phyloP scores from a whole-genome alignment of 2,329 filamentous ascomycete genomes.

The Paraphaeosphaeria minitans region DNA sequence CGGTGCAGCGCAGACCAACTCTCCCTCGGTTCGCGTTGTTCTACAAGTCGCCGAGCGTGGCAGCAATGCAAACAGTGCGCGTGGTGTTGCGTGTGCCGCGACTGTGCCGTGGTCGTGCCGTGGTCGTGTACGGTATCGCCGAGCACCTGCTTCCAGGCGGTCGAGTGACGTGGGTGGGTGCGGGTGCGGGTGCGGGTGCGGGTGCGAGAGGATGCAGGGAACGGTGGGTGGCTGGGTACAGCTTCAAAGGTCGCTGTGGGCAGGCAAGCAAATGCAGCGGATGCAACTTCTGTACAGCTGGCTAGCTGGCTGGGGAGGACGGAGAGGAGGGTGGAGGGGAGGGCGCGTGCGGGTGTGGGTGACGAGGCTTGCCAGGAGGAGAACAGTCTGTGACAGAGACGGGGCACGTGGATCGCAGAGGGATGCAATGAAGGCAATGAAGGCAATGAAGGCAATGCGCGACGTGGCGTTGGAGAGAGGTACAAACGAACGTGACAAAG shows the following conservation, averaged over 20 bases:
- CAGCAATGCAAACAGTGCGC: constrained; percentile 7
- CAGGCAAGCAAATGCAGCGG: constrained; percentile 2
- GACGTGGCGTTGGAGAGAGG: not conserved
- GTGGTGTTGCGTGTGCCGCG: not conserved
- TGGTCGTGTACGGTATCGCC: too few species aligned
- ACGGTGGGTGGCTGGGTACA: not conserved
- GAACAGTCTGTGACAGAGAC: constrained; percentile 1
- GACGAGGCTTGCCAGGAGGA: constrained; percentile 35
- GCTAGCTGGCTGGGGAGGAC: constrained; percentile 16
- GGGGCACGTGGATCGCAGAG: constrained; percentile 4
- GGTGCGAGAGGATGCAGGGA: constrained; percentile 9
- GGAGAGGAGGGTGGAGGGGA: constrained; percentile 17
- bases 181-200: constrained; percentile 25
- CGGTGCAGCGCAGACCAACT: constrained; percentile 33
- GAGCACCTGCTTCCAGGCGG: constrained; percentile 10
- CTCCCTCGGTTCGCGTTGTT: constrained; percentile 15
- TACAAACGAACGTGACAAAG: constrained; percentile 15
- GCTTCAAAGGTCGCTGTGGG: not conserved
- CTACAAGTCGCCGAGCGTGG: constrained; percentile 5
- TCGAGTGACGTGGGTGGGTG: constrained; percentile 36
- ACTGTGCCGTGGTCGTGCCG: not conserved
- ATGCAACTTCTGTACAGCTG: constrained; percentile 22
- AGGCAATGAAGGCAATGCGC: too few species aligned
- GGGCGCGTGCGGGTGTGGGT: constrained; percentile 40
- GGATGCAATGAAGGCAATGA: too few species aligned